phyloP scores from a whole-genome alignment of 176 grass and related monocot genomes.

The Hordeum vulgare region DNA sequence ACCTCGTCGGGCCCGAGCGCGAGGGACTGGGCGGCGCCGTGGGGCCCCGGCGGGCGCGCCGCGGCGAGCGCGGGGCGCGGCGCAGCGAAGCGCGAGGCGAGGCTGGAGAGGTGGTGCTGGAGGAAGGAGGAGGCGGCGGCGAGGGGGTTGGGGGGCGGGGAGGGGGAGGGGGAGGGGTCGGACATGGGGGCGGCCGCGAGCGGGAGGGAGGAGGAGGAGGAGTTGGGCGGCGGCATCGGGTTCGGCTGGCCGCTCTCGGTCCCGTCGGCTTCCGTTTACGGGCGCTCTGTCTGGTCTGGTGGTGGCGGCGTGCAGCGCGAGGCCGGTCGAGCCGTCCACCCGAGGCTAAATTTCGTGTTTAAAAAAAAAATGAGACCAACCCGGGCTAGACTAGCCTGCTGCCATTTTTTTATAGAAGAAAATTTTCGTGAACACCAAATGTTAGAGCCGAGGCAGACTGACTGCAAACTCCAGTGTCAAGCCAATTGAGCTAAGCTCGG shows the following conservation, averaged over 20 bases:
- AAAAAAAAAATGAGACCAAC: too few relatives aligned
- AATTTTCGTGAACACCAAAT: too few relatives aligned
- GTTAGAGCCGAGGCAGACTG: too few relatives aligned
- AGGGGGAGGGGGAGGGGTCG: not conserved
- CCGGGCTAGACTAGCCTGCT: too few relatives aligned
- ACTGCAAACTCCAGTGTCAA: too few relatives aligned
- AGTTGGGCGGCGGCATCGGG: conserved; percentile 27
- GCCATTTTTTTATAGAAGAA: too few relatives aligned
- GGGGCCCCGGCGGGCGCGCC: not conserved
- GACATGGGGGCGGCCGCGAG: conserved; percentile 56
- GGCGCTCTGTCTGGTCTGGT: not conserved
- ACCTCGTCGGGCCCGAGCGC: conserved; percentile 61
- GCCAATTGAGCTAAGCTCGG: too few relatives aligned
- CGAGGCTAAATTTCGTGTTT: too few relatives aligned
- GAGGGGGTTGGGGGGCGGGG: conserved; percentile 30
- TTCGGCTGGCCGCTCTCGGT: conserved; percentile 19
- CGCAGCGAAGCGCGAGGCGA: conserved; percentile 40
- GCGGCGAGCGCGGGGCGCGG: conserved; percentile 28
- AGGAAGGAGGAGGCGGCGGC: conserved; percentile 57
- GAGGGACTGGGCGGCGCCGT: conserved; percentile 26
- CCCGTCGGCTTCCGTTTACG: not conserved
- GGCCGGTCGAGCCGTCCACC: too few relatives aligned
- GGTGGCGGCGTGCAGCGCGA: too few relatives aligned
- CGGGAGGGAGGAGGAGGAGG: conserved; percentile 46
- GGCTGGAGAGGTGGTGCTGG: conserved; percentile 39